Conservation (phyloP, 2,329 filamentous ascomycete species). For the Basipetospora sp. region DNA sequence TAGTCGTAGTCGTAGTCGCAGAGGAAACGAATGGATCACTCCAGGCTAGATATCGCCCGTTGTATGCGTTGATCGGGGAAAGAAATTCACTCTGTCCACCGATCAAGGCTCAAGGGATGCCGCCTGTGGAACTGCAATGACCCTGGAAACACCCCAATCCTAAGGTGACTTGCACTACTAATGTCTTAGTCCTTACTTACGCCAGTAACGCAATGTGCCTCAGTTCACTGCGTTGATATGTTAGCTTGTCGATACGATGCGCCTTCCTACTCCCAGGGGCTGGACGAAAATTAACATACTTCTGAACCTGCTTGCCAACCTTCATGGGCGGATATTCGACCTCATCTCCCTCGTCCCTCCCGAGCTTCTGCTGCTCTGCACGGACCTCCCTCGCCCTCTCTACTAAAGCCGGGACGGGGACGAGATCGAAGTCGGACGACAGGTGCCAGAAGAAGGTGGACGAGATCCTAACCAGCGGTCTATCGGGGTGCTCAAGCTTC, state of each 20-base stretch:
- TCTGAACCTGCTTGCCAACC: constrained; percentile 44
- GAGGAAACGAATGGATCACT: too few species aligned
- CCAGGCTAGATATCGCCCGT: too few species aligned
- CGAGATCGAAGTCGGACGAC: constrained; percentile 39
- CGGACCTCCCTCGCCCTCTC: constrained; percentile 30
- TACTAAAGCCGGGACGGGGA: constrained; percentile 33
- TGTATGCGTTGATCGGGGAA: too few species aligned
- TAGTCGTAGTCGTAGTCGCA: too few species aligned
- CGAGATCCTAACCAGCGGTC: constrained; percentile 42
- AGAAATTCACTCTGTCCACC: too few species aligned
- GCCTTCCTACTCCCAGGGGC: not conserved
- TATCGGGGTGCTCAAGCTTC: constrained; percentile 25
- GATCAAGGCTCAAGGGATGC: too few species aligned
- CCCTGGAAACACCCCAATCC: too few species aligned
- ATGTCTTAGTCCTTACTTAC: too few species aligned
- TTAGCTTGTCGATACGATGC: not conserved
- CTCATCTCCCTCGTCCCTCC: constrained; percentile 38
- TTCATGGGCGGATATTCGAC: constrained; percentile 37
- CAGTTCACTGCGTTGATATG: constrained; percentile 1
- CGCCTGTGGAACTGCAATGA: too few species aligned
- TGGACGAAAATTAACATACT: constrained; percentile 12
- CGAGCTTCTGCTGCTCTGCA: constrained; percentile 31
- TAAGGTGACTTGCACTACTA: too few species aligned
- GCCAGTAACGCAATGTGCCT: constrained; percentile 6
- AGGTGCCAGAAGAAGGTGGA: constrained; percentile 49